A percentile compares a stretch with the other conserved stretches of the same genome.
These are phyloP conservation scores for Ilyonectria destructans DNA, from an alignment of 2,329 filamentous ascomycete species.

Conservation along the genomic window DNA sequence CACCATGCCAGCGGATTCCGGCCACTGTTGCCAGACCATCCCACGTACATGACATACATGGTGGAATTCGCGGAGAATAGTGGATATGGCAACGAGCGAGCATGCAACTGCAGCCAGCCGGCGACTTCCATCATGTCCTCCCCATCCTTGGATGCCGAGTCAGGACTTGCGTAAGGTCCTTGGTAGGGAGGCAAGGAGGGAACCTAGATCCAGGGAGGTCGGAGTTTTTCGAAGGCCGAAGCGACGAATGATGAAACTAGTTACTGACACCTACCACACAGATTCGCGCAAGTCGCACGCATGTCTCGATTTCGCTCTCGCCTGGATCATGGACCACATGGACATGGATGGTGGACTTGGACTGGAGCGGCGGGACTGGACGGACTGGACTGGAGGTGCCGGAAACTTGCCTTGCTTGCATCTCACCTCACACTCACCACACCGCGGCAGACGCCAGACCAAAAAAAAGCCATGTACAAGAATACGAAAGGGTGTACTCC, in stretches of 20 bases:
- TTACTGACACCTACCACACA: slow-evolving; percentile 38
- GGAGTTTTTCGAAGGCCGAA: slow-evolving; percentile 18
- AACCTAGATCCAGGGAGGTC: slow-evolving; percentile 5
- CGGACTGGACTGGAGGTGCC: slow-evolving; percentile 21
- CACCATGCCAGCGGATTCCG: slow-evolving; percentile 37
- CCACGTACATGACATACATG: slow-evolving; percentile 22
- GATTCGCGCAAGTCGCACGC: slow-evolving; percentile 41
- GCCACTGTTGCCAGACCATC: slow-evolving; percentile 36
- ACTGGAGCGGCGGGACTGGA: background rate
- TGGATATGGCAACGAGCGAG: slow-evolving; percentile 15
- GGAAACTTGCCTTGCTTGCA: slow-evolving; percentile 23
- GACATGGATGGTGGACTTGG: slow-evolving; percentile 35
- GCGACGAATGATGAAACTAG: slow-evolving; percentile 34
- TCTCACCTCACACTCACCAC: slow-evolving; percentile 32
- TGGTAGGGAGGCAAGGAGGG: background rate
- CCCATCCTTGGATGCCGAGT: slow-evolving; percentile 5
- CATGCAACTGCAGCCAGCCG: background rate
- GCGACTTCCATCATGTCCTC: slow-evolving; percentile 15
- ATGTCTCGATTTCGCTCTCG: slow-evolving; percentile 47
- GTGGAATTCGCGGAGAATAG: slow-evolving; percentile 19
- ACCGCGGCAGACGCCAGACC: slow-evolving; percentile 29
- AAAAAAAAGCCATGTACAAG: slow-evolving; percentile 26
- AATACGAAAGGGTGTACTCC: slow-evolving; percentile 32
- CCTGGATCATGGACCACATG: slow-evolving; percentile 38
- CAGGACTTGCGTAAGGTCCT: slow-evolving; percentile 8